Percentiles rank a stretch among this genome's conserved stretches.
Evolutionary conservation across 345 rosid species (phyloP).

Genomic region (rapeseed (Brassica napus)): DNA sequence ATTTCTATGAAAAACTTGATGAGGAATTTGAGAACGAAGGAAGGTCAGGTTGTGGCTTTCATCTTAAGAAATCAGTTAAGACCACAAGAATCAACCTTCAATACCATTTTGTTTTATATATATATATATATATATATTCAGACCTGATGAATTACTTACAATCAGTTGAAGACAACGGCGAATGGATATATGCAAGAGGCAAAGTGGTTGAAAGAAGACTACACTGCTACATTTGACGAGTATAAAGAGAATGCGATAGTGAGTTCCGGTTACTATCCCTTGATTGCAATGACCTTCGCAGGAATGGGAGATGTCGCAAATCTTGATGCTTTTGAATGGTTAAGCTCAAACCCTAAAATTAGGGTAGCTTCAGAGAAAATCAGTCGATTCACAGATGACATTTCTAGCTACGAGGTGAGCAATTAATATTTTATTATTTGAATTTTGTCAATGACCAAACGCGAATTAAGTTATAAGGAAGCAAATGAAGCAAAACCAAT

Average conservation of each 20-base stretch:
- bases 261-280: background rate
- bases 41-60: conserved; percentile 21
- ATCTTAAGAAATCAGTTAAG: conserved; percentile 36
- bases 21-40: conserved; percentile 26
- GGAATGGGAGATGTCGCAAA: conserved; percentile 27
- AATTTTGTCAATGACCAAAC: background rate
- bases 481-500: no score
- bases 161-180: conserved; percentile 4
- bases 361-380: conserved; percentile 22
- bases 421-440: background rate
- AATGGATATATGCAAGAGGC: conserved; percentile 30
- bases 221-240: conserved; percentile 32
- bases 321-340: conserved; percentile 25
- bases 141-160: background rate
- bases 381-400: conserved; percentile 13
- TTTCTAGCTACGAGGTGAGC: conserved; percentile 23
- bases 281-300: background rate
- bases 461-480: no score
- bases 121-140: background rate
- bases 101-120: background rate
- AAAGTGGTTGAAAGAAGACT: conserved; percentile 20
- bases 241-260: conserved; percentile 9
- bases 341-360: conserved; percentile 28
- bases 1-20: conserved; percentile 21
- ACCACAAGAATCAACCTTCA: background rate